Evolutionary conservation across 2,329 filamentous ascomycete genomes (phyloP), one percentile per base, ranked within the genome.

Genomic region (Alternaria metachromatica): DNA sequence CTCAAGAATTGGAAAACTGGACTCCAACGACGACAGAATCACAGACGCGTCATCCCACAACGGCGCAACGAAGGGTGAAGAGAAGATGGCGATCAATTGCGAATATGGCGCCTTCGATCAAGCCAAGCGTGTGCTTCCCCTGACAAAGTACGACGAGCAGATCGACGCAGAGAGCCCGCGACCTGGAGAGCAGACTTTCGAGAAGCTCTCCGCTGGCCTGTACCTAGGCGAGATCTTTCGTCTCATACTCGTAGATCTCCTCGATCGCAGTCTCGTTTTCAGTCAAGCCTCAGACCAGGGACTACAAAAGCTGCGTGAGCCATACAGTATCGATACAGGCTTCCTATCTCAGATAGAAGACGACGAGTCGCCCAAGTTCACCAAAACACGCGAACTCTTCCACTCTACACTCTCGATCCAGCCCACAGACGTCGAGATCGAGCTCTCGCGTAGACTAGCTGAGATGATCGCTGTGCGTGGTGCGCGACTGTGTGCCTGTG

Each of bases 21-120:
- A 55, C 18, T 41, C 55, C 6, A 41, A 58, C 2, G 67, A 70
- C 9, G 57, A 58, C 12, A 41, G 54, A 3, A 56, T 64, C 15
- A 55, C 53, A 6, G 56, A 51, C 9, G 26, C 45, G 23, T 37
- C 26, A 25, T 37, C 28, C 6, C 28, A 51, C 20, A 58, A 54
- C 11, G 26, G 53, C 23, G 46, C 37, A 5, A 45, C 55, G 20
- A 48, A 41, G 21, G 25, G 28, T 7, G 53, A 63, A n/a, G 46
- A 53, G 28, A 67, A 69, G 13, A 96, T 97, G 86, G 94, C 93
- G 56, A 97, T 98, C 84, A 97, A 97, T 85, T 97, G 94, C 84
- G 95, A 98, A 81, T 97, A 94, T 88, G 95, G 95, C 70, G 94
- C 95, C 33, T 97, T 98, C 76, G 95, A 97, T 81, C 97, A 97